These are phyloP conservation scores for Delphinella strobiligena DNA, from an alignment of 2,329 filamentous ascomycete genomes.

Conservation along the genomic window DNA sequence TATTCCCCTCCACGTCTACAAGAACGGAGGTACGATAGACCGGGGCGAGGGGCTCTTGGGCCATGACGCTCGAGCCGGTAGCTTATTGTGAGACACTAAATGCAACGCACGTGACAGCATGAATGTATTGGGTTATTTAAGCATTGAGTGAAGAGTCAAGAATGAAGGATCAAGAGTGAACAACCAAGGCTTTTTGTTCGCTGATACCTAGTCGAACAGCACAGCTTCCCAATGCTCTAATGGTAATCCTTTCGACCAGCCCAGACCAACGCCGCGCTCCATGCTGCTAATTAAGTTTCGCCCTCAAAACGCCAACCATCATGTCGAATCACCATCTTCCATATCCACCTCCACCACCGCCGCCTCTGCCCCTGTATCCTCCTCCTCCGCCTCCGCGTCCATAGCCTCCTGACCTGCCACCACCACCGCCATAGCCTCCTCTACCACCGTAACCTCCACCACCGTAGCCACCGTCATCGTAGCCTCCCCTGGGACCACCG, in stretches of 20 bases:
- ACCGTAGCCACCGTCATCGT: conserved; percentile 24
- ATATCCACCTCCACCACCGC: not conserved
- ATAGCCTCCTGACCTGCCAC: conserved; percentile 12
- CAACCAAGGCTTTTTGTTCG: too few relatives aligned
- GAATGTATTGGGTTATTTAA: not conserved
- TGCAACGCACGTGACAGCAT: not conserved
- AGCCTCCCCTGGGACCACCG: conserved; percentile 28
- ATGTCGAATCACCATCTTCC: conserved; percentile 1
- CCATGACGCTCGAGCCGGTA: not conserved
- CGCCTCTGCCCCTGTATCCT: conserved; percentile 4
- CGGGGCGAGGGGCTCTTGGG: too few relatives aligned
- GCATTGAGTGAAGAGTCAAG: not conserved
- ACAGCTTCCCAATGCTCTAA: not conserved
- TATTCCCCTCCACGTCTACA: too few relatives aligned
- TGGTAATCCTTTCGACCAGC: not conserved
- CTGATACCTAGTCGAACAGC: too few relatives aligned
- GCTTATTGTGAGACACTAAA: not conserved
- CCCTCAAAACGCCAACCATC: too few relatives aligned
- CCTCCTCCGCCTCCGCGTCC: conserved; percentile 13
- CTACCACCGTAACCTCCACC: conserved; percentile 38
- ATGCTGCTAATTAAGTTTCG: conserved; percentile 5
- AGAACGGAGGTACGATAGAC: too few relatives aligned
- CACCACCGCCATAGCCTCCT: conserved; percentile 26
- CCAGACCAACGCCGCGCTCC: conserved; percentile 6
- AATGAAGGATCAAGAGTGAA: not conserved